A percentile compares a stretch with the other conserved stretches of the same genome.
These are phyloP conservation scores for Globisporangium cylindrosporum DNA, from an alignment of 352 stramenopile genomes.

Conservation along the genomic window DNA sequence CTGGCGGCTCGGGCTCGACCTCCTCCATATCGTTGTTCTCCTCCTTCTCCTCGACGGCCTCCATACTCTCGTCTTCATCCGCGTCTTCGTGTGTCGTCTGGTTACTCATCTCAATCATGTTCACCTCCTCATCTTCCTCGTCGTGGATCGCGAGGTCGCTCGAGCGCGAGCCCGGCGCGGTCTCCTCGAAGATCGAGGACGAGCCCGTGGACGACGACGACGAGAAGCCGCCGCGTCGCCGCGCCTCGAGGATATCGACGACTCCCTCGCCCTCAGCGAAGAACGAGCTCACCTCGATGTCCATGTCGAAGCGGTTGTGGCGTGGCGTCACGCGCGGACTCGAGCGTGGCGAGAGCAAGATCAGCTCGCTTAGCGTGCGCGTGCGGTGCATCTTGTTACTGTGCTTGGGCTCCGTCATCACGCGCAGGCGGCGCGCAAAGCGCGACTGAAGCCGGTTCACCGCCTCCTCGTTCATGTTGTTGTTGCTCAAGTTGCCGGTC, in stretches of 20 bases:
- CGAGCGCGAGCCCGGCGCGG: slow-evolving; percentile 13
- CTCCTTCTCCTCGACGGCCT: slow-evolving; percentile 11
- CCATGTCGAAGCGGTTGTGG: slow-evolving; percentile 80
- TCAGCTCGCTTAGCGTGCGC: slow-evolving; percentile 71
- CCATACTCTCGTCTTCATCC: slow-evolving; percentile 5
- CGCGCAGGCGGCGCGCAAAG: slow-evolving; percentile 66
- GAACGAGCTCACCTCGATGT: slow-evolving; percentile 73
- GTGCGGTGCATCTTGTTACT: slow-evolving; percentile 87
- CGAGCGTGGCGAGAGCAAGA: slow-evolving; percentile 65
- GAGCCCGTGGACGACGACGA: slow-evolving; percentile 4
- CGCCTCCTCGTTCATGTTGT: slow-evolving; percentile 15
- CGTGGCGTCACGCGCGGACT: slow-evolving; percentile 53
- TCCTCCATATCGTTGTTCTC: slow-evolving; percentile 23
- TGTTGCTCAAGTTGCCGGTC: slow-evolving; percentile 8
- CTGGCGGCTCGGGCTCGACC: slow-evolving; percentile 12
- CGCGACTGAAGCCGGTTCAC: slow-evolving; percentile 21
- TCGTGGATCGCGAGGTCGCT: slow-evolving; percentile 20
- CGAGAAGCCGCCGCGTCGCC: slow-evolving; percentile 9
- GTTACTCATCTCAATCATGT: slow-evolving; percentile 11
- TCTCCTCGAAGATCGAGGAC: slow-evolving; percentile 22
- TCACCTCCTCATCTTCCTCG: slow-evolving; percentile 30
- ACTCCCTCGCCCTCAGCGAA: slow-evolving; percentile 71
- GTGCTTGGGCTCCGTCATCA: slow-evolving; percentile 81
- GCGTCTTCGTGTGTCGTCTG: slow-evolving; percentile 19
- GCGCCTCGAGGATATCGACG: slow-evolving; percentile 55